phyloP scores from a whole-genome alignment of 2,329 filamentous ascomycete genomes.

The Penicillium sp. region DNA sequence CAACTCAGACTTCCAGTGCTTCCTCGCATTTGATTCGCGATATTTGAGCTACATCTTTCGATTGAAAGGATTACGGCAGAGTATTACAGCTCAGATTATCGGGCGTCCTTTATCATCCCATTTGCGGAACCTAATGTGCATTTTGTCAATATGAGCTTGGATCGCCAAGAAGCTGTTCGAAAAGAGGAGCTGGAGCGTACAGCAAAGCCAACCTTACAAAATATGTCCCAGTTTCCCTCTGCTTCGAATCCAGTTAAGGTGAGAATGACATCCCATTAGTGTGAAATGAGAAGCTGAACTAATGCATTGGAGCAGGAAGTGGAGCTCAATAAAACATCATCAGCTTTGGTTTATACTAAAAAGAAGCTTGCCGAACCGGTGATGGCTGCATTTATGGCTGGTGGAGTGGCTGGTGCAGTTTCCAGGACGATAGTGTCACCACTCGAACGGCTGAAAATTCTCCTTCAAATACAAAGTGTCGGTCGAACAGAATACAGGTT shows the following conservation, averaged over 20 bases:
- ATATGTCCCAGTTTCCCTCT: constrained; percentile 23
- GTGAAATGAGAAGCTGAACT: background rate
- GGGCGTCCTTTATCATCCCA: background rate
- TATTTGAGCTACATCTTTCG: background rate
- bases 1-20: constrained; percentile 7
- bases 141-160: constrained; percentile 35
- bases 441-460: constrained; percentile 90
- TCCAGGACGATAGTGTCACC: constrained; percentile 96
- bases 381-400: constrained; percentile 86
- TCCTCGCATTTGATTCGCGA: constrained; percentile 1
- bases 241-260: constrained; percentile 1
- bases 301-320: constrained; percentile 13
- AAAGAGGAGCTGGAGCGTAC: constrained; percentile 21
- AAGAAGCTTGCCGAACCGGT: constrained; percentile 73
- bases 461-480: constrained; percentile 93
- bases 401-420: constrained; percentile 92
- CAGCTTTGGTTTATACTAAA: constrained; percentile 27
- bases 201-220: constrained; percentile 20
- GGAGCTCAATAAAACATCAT: constrained; percentile 11
- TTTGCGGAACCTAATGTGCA: constrained; percentile 6
- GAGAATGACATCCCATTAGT: background rate
- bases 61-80: background rate
- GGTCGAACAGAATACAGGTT: constrained; percentile 91
- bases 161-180: constrained; percentile 31
- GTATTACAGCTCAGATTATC: background rate